Base-by-base conservation (phyloP, 83 land plant species). In the Isoetes engelmannii region DNA sequence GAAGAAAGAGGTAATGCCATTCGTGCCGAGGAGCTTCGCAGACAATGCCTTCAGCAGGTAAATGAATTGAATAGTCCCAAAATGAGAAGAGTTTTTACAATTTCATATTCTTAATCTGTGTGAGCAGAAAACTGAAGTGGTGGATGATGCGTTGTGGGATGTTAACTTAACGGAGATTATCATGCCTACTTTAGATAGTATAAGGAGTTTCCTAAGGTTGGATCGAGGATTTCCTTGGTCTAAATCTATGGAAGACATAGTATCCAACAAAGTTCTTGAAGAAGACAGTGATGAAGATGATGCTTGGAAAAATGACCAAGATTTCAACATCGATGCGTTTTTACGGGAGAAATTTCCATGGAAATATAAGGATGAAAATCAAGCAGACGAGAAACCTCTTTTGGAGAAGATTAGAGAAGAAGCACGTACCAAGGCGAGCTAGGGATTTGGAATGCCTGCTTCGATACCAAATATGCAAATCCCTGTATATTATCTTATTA, bases 21-120 rank as follows among this genome's bases (percentile, higher is more conserved):
- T 4, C 92, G 99, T 37, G 97, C 99, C 50, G 97, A 94, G 58
- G 99, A 94, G 86, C 83, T 94, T 58, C 82, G 99, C 5, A 74
- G 79, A 49, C 85, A 87, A 47, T 94, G 80, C 72, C 83, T 83
- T 64, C 96, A 90, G 77, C 99, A 90, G 90, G 99, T 93, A 54
- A 43, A 53, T 53, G 2, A 53, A 12, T 53, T 53, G 3, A 9
- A 7, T 46, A 61, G 20, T 10, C 19, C 63, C 15, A 15, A 61
- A 12, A 61, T 61, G 15, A 61, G 12, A 9, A 21, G 28, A 59
- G 28, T 18, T 7, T 7, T 1, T 10, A 12, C 10, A 18, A 12
- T 19, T 3, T 12, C 62, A 18, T 42, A 8, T 48, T 48, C 17
- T 49, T 4, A 4, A 4, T 66, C 57, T 12, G 4, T 7, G 17